Evolutionary conservation across 331 rosid genomes (phyloP).

Genomic region (Telfairia occidentalis): DNA sequence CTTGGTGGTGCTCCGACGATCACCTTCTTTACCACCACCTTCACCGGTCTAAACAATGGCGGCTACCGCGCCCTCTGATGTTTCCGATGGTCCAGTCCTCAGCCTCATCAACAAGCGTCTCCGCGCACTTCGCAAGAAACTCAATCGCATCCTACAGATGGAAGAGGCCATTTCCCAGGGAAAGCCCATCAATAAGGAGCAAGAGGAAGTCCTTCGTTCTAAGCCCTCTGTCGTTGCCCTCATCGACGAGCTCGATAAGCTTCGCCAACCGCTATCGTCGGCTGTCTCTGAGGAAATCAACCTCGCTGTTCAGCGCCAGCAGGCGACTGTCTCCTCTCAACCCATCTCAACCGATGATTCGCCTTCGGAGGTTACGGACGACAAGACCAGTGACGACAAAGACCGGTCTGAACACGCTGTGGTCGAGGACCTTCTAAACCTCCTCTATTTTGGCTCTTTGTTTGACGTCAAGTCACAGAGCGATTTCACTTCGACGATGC

Average conservation of each 20-base stretch:
- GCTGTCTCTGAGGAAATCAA: constrained; percentile 60
- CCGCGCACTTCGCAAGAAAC: constrained; percentile 69
- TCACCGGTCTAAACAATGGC: constrained; percentile 26
- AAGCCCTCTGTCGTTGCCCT: constrained; percentile 40
- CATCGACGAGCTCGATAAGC: constrained; percentile 88
- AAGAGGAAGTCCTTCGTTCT: constrained; percentile 69
- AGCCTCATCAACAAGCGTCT: constrained; percentile 81
- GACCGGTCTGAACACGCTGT: constrained; percentile 14
- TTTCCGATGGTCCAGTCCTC: constrained; percentile 79
- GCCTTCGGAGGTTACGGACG: not conserved
- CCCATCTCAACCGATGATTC: constrained; percentile 1
- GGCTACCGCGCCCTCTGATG: constrained; percentile 39
- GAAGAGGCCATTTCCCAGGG: constrained; percentile 77
- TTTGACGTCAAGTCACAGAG: constrained; percentile 83
- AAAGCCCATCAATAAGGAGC: constrained; percentile 63
- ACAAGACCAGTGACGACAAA: constrained; percentile 1
- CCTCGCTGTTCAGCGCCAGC: constrained; percentile 29
- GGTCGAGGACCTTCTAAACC: constrained; percentile 59
- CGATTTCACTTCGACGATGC: constrained; percentile 73
- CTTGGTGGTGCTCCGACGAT: constrained; percentile 6
- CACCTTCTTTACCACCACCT: not conserved
- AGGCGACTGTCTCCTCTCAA: constrained; percentile 12
- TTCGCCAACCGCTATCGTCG: constrained; percentile 60
- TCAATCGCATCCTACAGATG: constrained; percentile 55
- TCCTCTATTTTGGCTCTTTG: constrained; percentile 76